Evolutionary conservation across 192 early-diverging fungal species (phyloP).

Genomic region (Backusella morwellensis): DNA sequence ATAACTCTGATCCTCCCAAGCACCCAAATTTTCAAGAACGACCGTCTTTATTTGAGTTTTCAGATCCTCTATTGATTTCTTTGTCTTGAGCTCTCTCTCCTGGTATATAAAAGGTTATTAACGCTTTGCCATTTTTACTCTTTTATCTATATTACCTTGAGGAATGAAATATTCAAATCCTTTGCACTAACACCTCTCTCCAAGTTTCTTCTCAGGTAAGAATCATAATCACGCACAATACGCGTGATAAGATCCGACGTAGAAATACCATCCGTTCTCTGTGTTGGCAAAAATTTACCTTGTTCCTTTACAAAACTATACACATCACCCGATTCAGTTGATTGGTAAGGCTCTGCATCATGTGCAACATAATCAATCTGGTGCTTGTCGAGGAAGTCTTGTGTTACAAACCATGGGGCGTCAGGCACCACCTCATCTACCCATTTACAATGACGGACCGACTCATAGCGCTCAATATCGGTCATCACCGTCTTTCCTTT

Average conservation of each 20-base stretch:
- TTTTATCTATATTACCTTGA: conserved; percentile 51
- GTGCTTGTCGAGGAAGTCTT: conserved; percentile 74
- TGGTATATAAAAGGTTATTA: conserved; percentile 12
- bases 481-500: conserved; percentile 84
- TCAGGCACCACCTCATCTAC: conserved; percentile 76
- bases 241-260: conserved; percentile 83
- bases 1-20: conserved; percentile 72
- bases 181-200: conserved; percentile 78
- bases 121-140: not conserved
- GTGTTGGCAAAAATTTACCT: conserved; percentile 61
- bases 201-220: conserved; percentile 79
- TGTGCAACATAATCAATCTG: conserved; percentile 84
- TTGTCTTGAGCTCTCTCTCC: conserved; percentile 71
- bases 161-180: conserved; percentile 77
- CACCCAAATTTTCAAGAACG: conserved; percentile 59
- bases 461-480: conserved; percentile 74
- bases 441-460: conserved; percentile 82
- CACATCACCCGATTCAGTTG: conserved; percentile 70
- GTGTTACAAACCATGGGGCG: conserved; percentile 77
- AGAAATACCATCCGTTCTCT: conserved; percentile 80
- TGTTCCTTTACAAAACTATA: conserved; percentile 80
- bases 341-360: conserved; percentile 75
- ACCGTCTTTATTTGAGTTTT: conserved; percentile 66
- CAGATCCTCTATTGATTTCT: conserved; percentile 72
- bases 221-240: conserved; percentile 83